Conservation (phyloP, 2,329 filamentous ascomycete genomes). For the Parafenestella ontariensis region DNA sequence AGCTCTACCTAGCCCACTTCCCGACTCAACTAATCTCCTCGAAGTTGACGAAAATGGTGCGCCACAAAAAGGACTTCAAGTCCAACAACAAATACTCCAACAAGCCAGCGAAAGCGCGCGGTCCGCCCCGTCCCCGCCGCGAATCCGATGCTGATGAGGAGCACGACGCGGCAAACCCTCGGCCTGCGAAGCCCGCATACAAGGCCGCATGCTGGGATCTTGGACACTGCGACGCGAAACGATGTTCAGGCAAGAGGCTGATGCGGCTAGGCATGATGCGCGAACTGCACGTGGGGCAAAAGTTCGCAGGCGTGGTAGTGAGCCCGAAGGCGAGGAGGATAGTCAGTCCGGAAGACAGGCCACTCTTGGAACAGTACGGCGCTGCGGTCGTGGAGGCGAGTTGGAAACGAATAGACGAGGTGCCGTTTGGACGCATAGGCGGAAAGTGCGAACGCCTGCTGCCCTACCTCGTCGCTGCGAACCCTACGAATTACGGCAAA, state of each 20-base stretch:
- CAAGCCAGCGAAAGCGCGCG: slow-evolving; percentile 62
- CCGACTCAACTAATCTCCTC: not conserved
- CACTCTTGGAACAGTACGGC: slow-evolving; percentile 84
- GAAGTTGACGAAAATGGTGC: slow-evolving; percentile 70
- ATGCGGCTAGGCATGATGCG: slow-evolving; percentile 94
- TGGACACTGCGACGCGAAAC: slow-evolving; percentile 95
- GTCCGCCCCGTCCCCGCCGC: slow-evolving; percentile 55
- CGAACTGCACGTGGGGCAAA: slow-evolving; percentile 88
- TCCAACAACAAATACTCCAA: slow-evolving; percentile 75
- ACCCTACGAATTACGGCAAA: slow-evolving; percentile 95
- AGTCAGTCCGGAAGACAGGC: slow-evolving; percentile 81
- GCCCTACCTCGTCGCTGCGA: slow-evolving; percentile 95
- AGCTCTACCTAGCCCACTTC: not conserved
- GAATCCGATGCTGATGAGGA: slow-evolving; percentile 32
- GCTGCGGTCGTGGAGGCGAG: slow-evolving; percentile 97
- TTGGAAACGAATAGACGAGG: slow-evolving; percentile 90
- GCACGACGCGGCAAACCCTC: slow-evolving; percentile 32
- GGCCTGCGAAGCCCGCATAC: slow-evolving; percentile 65
- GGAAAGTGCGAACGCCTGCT: slow-evolving; percentile 85
- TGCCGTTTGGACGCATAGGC: slow-evolving; percentile 89
- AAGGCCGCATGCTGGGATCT: slow-evolving; percentile 98
- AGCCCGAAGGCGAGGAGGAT: slow-evolving; percentile 91
- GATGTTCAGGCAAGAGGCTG: slow-evolving; percentile 93
- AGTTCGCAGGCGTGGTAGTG: slow-evolving; percentile 89
- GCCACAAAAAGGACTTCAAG: slow-evolving; percentile 89